Conservation (phyloP, 2,329 filamentous ascomycete species). For the Ophiostoma himal-ulmi region DNA sequence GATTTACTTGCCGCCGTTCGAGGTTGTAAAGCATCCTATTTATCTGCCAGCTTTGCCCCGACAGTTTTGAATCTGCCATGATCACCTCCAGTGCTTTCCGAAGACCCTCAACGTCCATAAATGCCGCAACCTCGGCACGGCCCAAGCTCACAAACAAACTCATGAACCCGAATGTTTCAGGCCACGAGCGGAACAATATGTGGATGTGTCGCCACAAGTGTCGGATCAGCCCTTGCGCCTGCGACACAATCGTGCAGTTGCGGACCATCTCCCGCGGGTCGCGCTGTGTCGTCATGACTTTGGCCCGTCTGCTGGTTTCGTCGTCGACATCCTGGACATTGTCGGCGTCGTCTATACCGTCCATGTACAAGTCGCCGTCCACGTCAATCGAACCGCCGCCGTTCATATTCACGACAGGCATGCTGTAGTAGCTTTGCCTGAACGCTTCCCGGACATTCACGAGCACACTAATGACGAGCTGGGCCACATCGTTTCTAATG, state of each 20-base stretch:
- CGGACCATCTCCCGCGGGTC: not conserved
- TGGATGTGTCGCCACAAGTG: conserved; percentile 59
- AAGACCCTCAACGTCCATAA: conserved; percentile 59
- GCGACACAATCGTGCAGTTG: conserved; percentile 32
- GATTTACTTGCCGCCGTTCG: conserved; percentile 47
- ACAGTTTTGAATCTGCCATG: conserved; percentile 44
- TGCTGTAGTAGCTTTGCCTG: conserved; percentile 43
- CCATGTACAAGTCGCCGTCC: not conserved
- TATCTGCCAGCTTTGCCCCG: conserved; percentile 42
- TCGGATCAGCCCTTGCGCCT: conserved; percentile 3
- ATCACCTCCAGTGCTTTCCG: conserved; percentile 54
- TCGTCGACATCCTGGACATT: conserved; percentile 28
- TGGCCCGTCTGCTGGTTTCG: not conserved
- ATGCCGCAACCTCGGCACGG: conserved; percentile 47
- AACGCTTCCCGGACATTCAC: conserved; percentile 44
- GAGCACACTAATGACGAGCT: conserved; percentile 49
- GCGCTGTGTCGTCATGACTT: not conserved
- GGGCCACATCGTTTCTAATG: conserved; percentile 50
- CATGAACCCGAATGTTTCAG: conserved; percentile 69
- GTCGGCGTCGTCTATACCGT: conserved; percentile 27
- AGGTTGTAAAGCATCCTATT: conserved; percentile 48
- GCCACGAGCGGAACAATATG: conserved; percentile 60
- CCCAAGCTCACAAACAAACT: conserved; percentile 60
- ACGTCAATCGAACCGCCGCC: conserved; percentile 26
- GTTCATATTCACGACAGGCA: conserved; percentile 28